Conservation (phyloP, 2,329 filamentous ascomycete species). For the Xylariaceae sp. region DNA sequence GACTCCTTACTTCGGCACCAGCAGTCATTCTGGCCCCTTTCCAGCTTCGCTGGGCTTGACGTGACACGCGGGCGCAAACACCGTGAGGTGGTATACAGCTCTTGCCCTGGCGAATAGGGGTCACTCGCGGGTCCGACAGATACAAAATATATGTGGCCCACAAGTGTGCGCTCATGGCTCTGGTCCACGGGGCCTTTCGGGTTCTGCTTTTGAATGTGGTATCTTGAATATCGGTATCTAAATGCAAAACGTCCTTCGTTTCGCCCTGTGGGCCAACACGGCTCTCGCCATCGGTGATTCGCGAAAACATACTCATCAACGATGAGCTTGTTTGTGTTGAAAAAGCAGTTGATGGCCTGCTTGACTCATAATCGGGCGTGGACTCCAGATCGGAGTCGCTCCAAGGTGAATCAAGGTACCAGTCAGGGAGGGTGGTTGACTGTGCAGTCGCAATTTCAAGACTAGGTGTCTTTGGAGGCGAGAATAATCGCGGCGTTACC, state of each 20-base stretch:
- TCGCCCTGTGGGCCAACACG: slow-evolving; percentile 50
- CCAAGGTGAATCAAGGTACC: slow-evolving; percentile 54
- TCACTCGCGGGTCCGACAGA: slow-evolving; percentile 63
- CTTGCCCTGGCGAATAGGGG: slow-evolving; percentile 60
- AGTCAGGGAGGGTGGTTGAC: slow-evolving; percentile 51
- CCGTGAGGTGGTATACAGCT: slow-evolving; percentile 62
- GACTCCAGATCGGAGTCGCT: slow-evolving; percentile 52
- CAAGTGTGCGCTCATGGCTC: slow-evolving; percentile 60
- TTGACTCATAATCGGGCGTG: slow-evolving; percentile 56
- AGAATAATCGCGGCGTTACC: slow-evolving; percentile 41
- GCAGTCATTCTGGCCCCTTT: slow-evolving; percentile 51
- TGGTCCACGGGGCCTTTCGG: slow-evolving; percentile 59
- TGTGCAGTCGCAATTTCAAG: slow-evolving; percentile 43
- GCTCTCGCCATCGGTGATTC: slow-evolving; percentile 52
- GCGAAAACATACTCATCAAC: slow-evolving; percentile 53
- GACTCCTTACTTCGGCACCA: slow-evolving; percentile 39
- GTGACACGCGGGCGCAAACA: slow-evolving; percentile 61
- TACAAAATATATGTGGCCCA: slow-evolving; percentile 65
- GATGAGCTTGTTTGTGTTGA: slow-evolving; percentile 57
- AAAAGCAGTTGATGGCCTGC: slow-evolving; percentile 56
- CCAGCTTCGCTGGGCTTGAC: slow-evolving; percentile 64
- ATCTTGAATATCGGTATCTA: slow-evolving; percentile 8
- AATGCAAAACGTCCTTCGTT: slow-evolving; percentile 28
- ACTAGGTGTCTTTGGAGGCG: slow-evolving; percentile 58
- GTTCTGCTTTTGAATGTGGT: slow-evolving; percentile 25